Evolutionary conservation across 1,284 basidiomycete genomes (phyloP).

Genomic region (Phellopilus nigrolimitatus): DNA sequence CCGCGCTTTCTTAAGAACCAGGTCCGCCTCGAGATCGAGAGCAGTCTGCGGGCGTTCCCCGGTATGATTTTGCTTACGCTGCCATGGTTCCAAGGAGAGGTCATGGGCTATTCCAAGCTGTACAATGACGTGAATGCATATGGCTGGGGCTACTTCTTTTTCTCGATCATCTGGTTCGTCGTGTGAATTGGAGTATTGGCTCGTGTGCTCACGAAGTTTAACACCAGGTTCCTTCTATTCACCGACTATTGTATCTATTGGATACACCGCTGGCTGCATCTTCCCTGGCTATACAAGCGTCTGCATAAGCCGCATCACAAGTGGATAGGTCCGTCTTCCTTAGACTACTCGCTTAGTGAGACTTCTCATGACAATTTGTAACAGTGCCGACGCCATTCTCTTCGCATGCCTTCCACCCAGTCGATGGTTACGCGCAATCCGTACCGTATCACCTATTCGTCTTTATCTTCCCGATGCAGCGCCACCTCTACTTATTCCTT

Average conservation of each 20-base stretch:
- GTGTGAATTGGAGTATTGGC: conserved; percentile 1
- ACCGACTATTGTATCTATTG: conserved; percentile 94
- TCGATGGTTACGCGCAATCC: conserved; percentile 93
- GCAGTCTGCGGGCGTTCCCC: conserved; percentile 77
- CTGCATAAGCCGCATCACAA: conserved; percentile 98
- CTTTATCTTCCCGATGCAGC: conserved; percentile 90
- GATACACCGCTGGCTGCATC: conserved; percentile 89
- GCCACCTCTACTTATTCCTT: conserved; percentile 72
- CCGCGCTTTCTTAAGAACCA: conserved; percentile 91
- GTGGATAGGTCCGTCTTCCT: conserved; percentile 77
- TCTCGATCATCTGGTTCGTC: conserved; percentile 61
- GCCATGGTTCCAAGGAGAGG: conserved; percentile 93
- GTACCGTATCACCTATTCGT: conserved; percentile 94
- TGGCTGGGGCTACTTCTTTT: conserved; percentile 60
- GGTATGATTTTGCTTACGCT: conserved; percentile 78
- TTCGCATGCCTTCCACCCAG: conserved; percentile 94
- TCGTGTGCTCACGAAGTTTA: not conserved
- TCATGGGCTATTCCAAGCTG: conserved; percentile 78
- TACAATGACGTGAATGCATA: conserved; percentile 78
- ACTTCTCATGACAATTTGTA: conserved; percentile 8
- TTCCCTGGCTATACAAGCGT: conserved; percentile 84
- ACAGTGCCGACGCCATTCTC: conserved; percentile 95
- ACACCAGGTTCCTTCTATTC: conserved; percentile 74
- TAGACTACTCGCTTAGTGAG: not conserved
- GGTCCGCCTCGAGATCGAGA: conserved; percentile 77